phyloP scores from a whole-genome alignment of 495 filamentous ascomycete genomes.

The Podospora pseudocomata region DNA sequence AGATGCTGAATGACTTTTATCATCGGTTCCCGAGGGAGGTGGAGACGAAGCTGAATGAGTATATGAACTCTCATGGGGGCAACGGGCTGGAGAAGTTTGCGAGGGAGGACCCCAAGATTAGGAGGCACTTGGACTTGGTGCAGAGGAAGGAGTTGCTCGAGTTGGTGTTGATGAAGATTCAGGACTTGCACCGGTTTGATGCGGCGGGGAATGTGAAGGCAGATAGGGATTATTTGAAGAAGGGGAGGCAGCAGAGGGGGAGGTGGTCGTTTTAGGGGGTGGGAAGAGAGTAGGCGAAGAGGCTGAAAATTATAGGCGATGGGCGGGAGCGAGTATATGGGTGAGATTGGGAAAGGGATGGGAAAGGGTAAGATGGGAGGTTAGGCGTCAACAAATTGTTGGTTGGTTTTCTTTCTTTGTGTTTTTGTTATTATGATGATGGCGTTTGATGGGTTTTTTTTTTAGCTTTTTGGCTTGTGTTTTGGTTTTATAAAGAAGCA shows the following conservation, averaged over 20 bases:
- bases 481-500: neutral
- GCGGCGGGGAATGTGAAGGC: neutral
- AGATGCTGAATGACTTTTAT: constrained; percentile 94
- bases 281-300: neutral
- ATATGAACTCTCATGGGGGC: constrained; percentile 54
- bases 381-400: neutral
- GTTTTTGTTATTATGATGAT: neutral
- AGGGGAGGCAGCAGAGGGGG: neutral
- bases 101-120: constrained; percentile 83
- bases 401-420: neutral
- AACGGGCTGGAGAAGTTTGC: constrained; percentile 86
- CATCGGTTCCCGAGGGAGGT: constrained; percentile 94
- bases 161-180: constrained; percentile 89
- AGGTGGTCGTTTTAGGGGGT: neutral
- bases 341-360: neutral
- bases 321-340: neutral
- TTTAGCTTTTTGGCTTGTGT: neutral
- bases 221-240: neutral
- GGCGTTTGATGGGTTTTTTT: neutral
- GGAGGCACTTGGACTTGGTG: constrained; percentile 86
- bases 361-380: neutral
- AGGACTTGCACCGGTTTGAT: constrained; percentile 67
- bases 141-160: constrained; percentile 88
- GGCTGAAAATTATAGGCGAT: neutral
- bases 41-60: constrained; percentile 78